Base-by-base conservation (phyloP, 805 yeast species). In the Saccharomyces eubayanus region DNA sequence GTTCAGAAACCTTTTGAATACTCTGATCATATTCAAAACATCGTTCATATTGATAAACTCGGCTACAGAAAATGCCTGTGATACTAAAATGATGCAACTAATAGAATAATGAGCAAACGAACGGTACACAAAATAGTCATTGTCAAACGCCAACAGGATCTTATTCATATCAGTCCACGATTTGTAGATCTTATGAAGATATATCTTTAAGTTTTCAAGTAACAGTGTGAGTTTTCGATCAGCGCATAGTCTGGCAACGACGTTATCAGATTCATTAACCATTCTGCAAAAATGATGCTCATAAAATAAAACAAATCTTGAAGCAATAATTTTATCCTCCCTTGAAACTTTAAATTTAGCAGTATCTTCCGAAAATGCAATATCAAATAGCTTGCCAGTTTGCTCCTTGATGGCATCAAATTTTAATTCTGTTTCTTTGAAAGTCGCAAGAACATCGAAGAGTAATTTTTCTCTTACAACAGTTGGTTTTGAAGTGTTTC, bases 401-500 rank as follows among this genome's bases (percentile, higher is more conserved):
- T 66, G 70, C 6, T 49, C 43, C 40, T 60, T 59, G 12, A 67
- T 51, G n/a, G 62, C 60, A 6, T 60, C 59, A 4, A 62, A 51
- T 46, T 59, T 57, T 6, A 30, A 20, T n/a, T 57, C 53, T 3
- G 59, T 51, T 3, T n/a, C 6, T 10, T 58, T 56, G 4, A 59
- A 52, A 31, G 62, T 57, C 6, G 55, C 51, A 11, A 61, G 53
- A 5, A 66, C 49, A 27, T 65, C 68, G 9, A 46, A 48, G 31
- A 60, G 52, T 6, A 67, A 49, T 29, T 51, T 51, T 5, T 51
- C 49, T 50, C 57, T 59, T 5, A 63, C 43, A 14, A 51, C 31
- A 6, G 59, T 57, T 5, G 68, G 65, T 31, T 57, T 54, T 5
- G 68, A 63, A 6, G 58, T 53, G 41, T 65, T 62, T 51, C 57